A percentile compares a stretch with the other conserved stretches of the same genome.
These are phyloP conservation scores for Aquilaria malaccensis DNA, from an alignment of 345 rosid genomes.

Conservation along the genomic window DNA sequence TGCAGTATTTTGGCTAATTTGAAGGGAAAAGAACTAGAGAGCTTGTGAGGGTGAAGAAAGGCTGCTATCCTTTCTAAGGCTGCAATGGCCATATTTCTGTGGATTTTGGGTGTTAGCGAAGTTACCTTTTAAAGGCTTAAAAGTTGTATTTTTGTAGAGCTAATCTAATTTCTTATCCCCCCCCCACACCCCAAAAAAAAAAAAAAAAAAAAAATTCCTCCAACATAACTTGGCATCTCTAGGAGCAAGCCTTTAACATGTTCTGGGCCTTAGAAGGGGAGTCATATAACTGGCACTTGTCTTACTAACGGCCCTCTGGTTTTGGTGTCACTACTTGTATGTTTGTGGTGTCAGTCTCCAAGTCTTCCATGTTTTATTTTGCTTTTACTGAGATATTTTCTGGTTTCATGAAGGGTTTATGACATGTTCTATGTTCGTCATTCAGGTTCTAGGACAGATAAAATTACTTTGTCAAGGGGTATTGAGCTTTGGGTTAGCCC, in stretches of 20 bases:
- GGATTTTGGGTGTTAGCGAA: no score
- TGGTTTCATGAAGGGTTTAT: slow-evolving; percentile 7
- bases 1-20: no score
- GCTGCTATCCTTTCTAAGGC: no score
- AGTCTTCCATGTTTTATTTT: not conserved
- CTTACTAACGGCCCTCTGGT: not conserved
- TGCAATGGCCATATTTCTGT: no score
- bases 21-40: no score
- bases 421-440: slow-evolving; percentile 14
- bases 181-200: no score
- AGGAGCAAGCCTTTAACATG: not conserved
- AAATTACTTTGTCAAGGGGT: slow-evolving; percentile 66
- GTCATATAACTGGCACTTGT: not conserved
- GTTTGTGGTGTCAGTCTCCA: not conserved
- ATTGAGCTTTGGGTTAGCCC: slow-evolving; percentile 88
- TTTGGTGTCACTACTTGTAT: not conserved
- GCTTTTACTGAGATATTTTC: not conserved
- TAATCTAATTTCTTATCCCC: no score
- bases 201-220: no score
- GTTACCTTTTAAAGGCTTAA: no score
- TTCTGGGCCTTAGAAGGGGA: not conserved
- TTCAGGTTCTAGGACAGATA: slow-evolving; percentile 95
- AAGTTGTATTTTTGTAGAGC: no score
- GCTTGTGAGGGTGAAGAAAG: no score
- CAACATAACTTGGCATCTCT: no score